phyloP scores from a whole-genome alignment of 805 yeast genomes.

The Lipomyces japonicus region DNA sequence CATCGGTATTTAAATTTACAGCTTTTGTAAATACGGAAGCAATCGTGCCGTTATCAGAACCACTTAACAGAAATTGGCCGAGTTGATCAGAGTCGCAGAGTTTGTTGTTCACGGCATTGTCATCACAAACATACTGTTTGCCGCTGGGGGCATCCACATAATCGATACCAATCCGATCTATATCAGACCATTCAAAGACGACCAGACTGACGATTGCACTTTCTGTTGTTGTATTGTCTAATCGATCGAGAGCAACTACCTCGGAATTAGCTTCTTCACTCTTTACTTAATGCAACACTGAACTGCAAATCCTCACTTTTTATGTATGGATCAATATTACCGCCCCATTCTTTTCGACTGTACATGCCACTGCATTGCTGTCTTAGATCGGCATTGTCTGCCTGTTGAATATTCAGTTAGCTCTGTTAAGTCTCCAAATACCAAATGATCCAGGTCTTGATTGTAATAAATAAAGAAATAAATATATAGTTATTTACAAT shows the following conservation, averaged over 20 bases:
- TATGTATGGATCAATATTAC: slow-evolving; percentile 62
- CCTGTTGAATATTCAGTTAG: slow-evolving; percentile 3
- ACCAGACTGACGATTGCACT: slow-evolving; percentile 58
- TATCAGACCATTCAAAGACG: slow-evolving; percentile 80
- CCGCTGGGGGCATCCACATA: slow-evolving; percentile 41
- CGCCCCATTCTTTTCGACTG: slow-evolving; percentile 82
- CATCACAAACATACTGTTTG: slow-evolving; percentile 66
- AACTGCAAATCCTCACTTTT: slow-evolving; percentile 39
- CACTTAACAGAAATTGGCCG: slow-evolving; percentile 60
- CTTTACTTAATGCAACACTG: not conserved
- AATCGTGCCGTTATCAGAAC: slow-evolving; percentile 15
- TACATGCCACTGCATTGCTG: slow-evolving; percentile 91
- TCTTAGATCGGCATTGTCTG: slow-evolving; percentile 48
- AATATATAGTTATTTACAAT: not conserved
- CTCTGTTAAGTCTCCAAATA: not conserved
- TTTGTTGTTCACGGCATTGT: slow-evolving; percentile 52
- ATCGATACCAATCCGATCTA: slow-evolving; percentile 58
- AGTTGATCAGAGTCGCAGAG: slow-evolving; percentile 53
- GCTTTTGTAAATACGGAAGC: slow-evolving; percentile 22
- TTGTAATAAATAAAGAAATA: too few relatives aligned
- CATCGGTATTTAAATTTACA: slow-evolving; percentile 47
- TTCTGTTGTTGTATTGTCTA: slow-evolving; percentile 1
- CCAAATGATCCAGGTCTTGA: not conserved
- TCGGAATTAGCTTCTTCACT: not conserved
- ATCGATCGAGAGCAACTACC: not conserved